A percentile compares a stretch with the other conserved stretches of the same genome.
Evolutionary conservation across 306 rosid species (phyloP).

Genomic region (Lathyrus sativus): DNA sequence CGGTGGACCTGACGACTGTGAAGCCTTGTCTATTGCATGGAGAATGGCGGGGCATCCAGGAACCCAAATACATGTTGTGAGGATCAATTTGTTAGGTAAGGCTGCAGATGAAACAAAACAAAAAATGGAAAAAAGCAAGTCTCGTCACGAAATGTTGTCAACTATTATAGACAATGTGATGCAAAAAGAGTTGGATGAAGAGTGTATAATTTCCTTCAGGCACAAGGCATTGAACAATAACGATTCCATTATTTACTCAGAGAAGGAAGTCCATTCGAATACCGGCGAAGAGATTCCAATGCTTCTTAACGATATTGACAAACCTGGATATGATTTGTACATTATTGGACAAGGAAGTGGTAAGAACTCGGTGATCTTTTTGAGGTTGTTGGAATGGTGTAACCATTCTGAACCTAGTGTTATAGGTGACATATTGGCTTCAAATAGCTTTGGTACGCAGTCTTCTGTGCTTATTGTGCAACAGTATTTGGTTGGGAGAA

Average conservation of each 20-base stretch:
- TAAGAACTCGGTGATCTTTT: background rate
- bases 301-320: slow-evolving; percentile 35
- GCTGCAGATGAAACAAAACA: background rate
- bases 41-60: slow-evolving; percentile 12
- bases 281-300: slow-evolving; percentile 43
- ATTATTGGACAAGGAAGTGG: slow-evolving; percentile 50
- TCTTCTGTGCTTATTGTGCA: slow-evolving; percentile 58
- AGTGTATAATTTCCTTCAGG: slow-evolving; percentile 38
- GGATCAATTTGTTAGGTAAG: slow-evolving; percentile 35
- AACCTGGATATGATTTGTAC: slow-evolving; percentile 41
- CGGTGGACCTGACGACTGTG: slow-evolving; percentile 40
- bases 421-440: slow-evolving; percentile 33
- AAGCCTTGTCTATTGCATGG: slow-evolving; percentile 25
- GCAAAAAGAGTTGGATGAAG: slow-evolving; percentile 41
- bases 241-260: slow-evolving; percentile 30
- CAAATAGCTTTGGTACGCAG: slow-evolving; percentile 33
- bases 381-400: slow-evolving; percentile 44
- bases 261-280: slow-evolving; percentile 26
- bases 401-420: slow-evolving; percentile 52
- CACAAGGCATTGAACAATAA: slow-evolving; percentile 21
- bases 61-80: slow-evolving; percentile 38
- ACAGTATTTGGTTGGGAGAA: slow-evolving; percentile 30
- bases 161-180: background rate
- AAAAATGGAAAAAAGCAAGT: background rate
- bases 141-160: background rate